These are phyloP conservation scores for Nemania sp. DNA, from an alignment of 2,329 filamentous ascomycete genomes.

Conservation along the genomic window DNA sequence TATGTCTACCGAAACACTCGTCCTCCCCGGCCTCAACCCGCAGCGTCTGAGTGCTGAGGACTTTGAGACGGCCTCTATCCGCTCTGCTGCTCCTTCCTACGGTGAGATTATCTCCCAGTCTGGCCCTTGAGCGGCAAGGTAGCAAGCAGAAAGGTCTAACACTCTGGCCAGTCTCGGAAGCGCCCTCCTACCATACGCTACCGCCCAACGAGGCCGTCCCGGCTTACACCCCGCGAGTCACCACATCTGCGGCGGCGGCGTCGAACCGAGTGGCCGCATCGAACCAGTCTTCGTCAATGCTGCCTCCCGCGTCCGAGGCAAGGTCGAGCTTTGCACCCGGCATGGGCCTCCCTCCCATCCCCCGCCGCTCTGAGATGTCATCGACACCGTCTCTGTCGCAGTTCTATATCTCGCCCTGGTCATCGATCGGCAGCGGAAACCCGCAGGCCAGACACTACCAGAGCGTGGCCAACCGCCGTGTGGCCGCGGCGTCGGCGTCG, in stretches of 20 bases:
- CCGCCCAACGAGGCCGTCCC: constrained; percentile 53
- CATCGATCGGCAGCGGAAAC: constrained; percentile 49
- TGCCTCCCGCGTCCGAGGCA: constrained; percentile 36
- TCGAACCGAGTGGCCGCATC: constrained; percentile 32
- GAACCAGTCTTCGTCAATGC: constrained; percentile 32
- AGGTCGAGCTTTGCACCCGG: constrained; percentile 36
- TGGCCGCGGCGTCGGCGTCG: constrained; percentile 45
- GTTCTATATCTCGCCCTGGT: constrained; percentile 64
- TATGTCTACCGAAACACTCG: constrained; percentile 37
- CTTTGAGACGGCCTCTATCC: constrained; percentile 69
- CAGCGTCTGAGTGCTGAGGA: constrained; percentile 52
- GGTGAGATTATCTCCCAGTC: constrained; percentile 45
- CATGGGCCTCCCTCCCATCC: constrained; percentile 56
- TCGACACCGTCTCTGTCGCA: constrained; percentile 45
- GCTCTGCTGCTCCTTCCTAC: constrained; percentile 70
- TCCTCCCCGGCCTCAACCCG: constrained; percentile 31
- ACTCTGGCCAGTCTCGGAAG: constrained; percentile 57
- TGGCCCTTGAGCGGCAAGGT: background rate
- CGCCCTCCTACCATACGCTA: constrained; percentile 63
- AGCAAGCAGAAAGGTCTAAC: constrained; percentile 25
- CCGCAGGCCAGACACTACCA: constrained; percentile 64
- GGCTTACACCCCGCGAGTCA: constrained; percentile 50
- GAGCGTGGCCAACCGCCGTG: constrained; percentile 65
- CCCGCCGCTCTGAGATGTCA: constrained; percentile 45
- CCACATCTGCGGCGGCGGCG: constrained; percentile 13